Evolutionary conservation across 2,329 filamentous ascomycete species (phyloP), one percentile per base, ranked within the genome.

Genomic region (Pseudogymnoascus sp.): DNA sequence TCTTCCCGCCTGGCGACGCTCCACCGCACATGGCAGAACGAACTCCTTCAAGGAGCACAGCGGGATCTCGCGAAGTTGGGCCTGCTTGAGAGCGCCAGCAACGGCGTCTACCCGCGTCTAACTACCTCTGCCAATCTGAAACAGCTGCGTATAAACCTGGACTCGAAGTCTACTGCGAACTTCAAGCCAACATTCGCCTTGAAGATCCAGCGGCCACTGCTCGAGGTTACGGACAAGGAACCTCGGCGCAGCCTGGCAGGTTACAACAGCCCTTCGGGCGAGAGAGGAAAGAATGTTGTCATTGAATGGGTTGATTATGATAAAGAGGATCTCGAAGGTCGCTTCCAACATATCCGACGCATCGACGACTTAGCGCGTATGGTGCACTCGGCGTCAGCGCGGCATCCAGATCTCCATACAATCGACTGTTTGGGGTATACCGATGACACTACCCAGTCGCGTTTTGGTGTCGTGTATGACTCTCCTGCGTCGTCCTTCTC

Each of bases 261-360:
- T 1, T 73, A 71, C 5, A 74, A 78, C 59, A 73, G 72, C 19
- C 65, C 67, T 1, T 71, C 70, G 0, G 73, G 73, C 13, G 69
- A 61, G 7, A 56, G 59, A 7, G 37, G 42, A 6, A 62, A 69
- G 13, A 65, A 75, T 61, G 76, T 79, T 16, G 64, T 79, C 21
- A 68, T 80, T 61, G 78, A 80, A 64, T 80, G 78, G 77, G 74
- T 80, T 13, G 72, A 76, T 59, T 80, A 80, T 64, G 78, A 80
- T 62, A 65, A 65, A 61, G 66, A 68, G 37, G 71, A 73, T 47
- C 69, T 78, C 14, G 76, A 80, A 59, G 74, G 75, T 64, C 74
- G 78, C 33, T 71, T 80, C 53, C 74, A 74, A 37, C 77, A 80
- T 62, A 72, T 80, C 35, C 74, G 78, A 29, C 72, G 78, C 10